Conservation (phyloP, 345 rosid genomes). For the Populus davidiana region DNA sequence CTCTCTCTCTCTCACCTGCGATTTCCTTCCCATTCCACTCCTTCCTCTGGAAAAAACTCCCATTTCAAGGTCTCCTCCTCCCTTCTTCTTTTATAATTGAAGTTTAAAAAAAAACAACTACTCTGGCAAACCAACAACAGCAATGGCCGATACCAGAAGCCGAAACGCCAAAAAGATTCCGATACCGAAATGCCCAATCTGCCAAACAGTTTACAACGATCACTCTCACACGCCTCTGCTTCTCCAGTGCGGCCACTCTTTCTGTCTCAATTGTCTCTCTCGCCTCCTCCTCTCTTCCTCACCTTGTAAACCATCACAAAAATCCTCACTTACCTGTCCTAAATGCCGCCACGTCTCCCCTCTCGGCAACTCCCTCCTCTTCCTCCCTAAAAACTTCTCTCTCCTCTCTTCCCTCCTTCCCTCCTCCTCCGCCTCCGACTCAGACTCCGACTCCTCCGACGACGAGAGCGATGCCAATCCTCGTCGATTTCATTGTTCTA, state of each 20-base stretch:
- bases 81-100: neutral
- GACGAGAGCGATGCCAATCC: neutral
- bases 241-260: slow-evolving; percentile 4
- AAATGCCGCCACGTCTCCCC: slow-evolving; percentile 10
- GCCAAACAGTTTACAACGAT: slow-evolving; percentile 1
- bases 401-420: neutral
- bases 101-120: too few relatives aligned
- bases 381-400: slow-evolving; percentile 5
- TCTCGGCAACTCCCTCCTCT: slow-evolving; percentile 8
- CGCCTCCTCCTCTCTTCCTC: neutral
- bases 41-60: neutral
- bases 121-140: too few relatives aligned
- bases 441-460: neutral
- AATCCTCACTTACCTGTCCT: neutral
- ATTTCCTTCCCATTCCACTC: neutral
- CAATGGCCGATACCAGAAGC: too few relatives aligned
- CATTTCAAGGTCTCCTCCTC: neutral
- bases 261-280: neutral
- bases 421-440: neutral
- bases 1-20: too few relatives aligned
- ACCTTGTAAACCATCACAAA: neutral
- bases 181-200: slow-evolving; percentile 1
- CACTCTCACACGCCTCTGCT: slow-evolving; percentile 1
- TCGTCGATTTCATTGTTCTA: neutral
- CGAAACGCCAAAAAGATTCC: neutral